These are phyloP conservation scores for Epicoccum nigrum DNA, from an alignment of 2,329 filamentous ascomycete species.

Conservation along the genomic window DNA sequence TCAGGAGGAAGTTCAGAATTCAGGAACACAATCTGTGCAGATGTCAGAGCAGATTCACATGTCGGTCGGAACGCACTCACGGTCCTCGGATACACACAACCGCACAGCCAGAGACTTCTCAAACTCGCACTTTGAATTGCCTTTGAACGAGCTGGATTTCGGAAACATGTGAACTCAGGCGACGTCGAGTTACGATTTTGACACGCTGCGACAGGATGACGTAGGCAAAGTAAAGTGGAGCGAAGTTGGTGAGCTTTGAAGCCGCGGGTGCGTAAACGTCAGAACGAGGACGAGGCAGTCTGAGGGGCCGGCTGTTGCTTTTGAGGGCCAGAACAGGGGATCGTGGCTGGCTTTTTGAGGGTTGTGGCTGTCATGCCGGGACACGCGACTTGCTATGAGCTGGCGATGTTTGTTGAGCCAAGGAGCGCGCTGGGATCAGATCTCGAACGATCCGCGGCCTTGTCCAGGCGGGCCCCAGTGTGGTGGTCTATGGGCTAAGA, in stretches of 20 bases:
- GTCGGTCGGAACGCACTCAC: slow-evolving; percentile 15
- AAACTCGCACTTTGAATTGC: slow-evolving; percentile 34
- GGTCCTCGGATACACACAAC: slow-evolving; percentile 10
- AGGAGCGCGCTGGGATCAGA: slow-evolving; percentile 32
- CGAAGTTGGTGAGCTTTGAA: slow-evolving; percentile 9
- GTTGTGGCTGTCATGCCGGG: slow-evolving; percentile 8
- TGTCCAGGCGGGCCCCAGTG: slow-evolving; percentile 18
- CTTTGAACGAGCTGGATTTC: slow-evolving; percentile 27
- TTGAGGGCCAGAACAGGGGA: not conserved
- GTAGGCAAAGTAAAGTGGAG: slow-evolving; percentile 24
- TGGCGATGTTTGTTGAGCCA: slow-evolving; percentile 36
- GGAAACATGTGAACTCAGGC: slow-evolving; percentile 38
- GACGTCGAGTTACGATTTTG: slow-evolving; percentile 21
- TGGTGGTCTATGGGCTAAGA: slow-evolving; percentile 18
- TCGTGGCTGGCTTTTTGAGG: slow-evolving; percentile 2
- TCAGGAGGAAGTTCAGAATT: slow-evolving; percentile 5
- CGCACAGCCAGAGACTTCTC: slow-evolving; percentile 37
- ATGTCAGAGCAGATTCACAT: slow-evolving; percentile 25
- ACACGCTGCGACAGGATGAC: slow-evolving; percentile 33
- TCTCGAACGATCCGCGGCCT: slow-evolving; percentile 29
- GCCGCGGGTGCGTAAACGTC: slow-evolving; percentile 8
- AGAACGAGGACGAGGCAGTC: not conserved
- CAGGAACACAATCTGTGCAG: slow-evolving; percentile 17
- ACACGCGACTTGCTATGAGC: slow-evolving; percentile 8
- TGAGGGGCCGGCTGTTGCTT: slow-evolving; percentile 3